Base-by-base conservation (phyloP, 108 stramenopile species). In the Cylindrotheca closterium region DNA sequence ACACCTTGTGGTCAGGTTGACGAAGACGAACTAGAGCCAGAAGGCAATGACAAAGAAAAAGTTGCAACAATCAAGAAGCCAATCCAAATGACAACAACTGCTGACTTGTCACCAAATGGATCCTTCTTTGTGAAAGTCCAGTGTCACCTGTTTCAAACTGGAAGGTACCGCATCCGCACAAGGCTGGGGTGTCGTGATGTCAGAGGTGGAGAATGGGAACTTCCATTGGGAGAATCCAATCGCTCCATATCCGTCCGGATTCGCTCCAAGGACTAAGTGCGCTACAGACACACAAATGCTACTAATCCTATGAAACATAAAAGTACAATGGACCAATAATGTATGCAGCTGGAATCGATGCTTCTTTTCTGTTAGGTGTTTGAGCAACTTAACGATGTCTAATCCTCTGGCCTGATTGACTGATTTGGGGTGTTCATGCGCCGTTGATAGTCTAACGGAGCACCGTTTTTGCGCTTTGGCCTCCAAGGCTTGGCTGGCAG, bases 161-260 rank as follows among this genome's bases (percentile, higher is more conserved):
- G 78, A 19, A 12, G 47, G 24, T 74, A 79, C 55, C 47, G 27
- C 3, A 32, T 79, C n/a, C 45, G 70, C 5, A 51, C 63, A 29
- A 48, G 53, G 47, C 32, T 79, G 18, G 78, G 78, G 1, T 79
- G 78, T 30, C 60, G 78, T 21, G 78, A 79, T 74, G 34, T 74
- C 30, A 61, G 78, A 21, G 67, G 78, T n/a, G 78, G 73, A 4
- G 78, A 74, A 56, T 79, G 72, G 72, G 68, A 79, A 55, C 28
- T 79, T 28, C 68, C 73, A 32, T 22, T 61, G 25, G 32, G 52
- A 37, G 31, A 42, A 15, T 7, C 10, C 10, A 42, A 42, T 15
- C 37, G 15, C 15, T 10, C 10, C 37, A 15, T 42, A 7, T 15
- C 15, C 15, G 37, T 42, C 7, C 37, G 37, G 37, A 15, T 42